phyloP scores from a whole-genome alignment of 371 early-diverging fungal genomes.

The Lichtheimia ramosa region DNA sequence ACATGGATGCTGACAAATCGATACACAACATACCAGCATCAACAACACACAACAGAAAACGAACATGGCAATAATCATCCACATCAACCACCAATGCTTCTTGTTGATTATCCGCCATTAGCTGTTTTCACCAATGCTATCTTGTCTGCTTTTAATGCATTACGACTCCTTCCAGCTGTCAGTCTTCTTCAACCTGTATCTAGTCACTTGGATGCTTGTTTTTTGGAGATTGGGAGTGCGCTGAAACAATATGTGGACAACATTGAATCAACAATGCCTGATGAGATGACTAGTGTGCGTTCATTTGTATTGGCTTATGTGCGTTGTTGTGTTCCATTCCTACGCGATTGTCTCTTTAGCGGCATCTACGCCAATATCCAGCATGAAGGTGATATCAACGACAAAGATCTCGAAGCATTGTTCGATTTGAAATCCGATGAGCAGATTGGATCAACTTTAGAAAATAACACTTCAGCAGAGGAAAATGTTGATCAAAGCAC shows the following conservation, averaged over 20 bases:
- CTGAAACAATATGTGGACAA: constrained; percentile 47
- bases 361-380: constrained; percentile 41
- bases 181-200: constrained; percentile 21
- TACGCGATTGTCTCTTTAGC: constrained; percentile 38
- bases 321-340: constrained; percentile 45
- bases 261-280: constrained; percentile 13
- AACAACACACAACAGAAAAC: constrained; percentile 10
- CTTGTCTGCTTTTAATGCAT: constrained; percentile 63
- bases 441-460: not conserved
- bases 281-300: constrained; percentile 20
- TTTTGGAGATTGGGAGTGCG: constrained; percentile 37
- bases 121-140: constrained; percentile 72
- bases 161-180: constrained; percentile 65
- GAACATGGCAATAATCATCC: not conserved
- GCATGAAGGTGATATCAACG: constrained; percentile 9
- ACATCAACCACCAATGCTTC: constrained; percentile 53
- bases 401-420: constrained; percentile 23
- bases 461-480: too few species aligned
- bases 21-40: constrained; percentile 6
- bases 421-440: constrained; percentile 19
- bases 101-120: constrained; percentile 70
- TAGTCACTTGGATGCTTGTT: constrained; percentile 34
- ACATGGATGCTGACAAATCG: constrained; percentile 51
- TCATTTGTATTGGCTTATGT: constrained; percentile 44
- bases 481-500: too few species aligned